A percentile compares a stretch with the other conserved stretches of the same genome.
phyloP scores from a whole-genome alignment of 139 green algal genomes.

The Chlorokybus atmophyticus region DNA sequence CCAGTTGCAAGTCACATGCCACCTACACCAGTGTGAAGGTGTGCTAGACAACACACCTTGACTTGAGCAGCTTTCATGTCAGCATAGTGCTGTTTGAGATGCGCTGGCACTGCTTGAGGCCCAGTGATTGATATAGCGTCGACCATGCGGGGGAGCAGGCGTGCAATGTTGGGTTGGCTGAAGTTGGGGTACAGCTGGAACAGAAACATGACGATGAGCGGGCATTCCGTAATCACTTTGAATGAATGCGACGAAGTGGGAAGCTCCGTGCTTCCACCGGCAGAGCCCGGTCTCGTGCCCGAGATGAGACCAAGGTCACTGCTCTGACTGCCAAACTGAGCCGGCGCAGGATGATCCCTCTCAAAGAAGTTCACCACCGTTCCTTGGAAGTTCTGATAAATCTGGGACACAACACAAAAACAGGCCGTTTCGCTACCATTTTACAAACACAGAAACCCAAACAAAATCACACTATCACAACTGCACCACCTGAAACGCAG shows the following conservation, averaged over 20 bases:
- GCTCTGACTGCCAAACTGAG: not conserved
- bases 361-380: conserved; percentile 34
- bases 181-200: conserved; percentile 53
- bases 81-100: conserved; percentile 20
- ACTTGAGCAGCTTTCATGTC: conserved; percentile 58
- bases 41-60: conserved; percentile 26
- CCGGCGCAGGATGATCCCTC: too few relatives aligned
- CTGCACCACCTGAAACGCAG: not conserved
- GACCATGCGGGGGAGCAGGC: conserved; percentile 47
- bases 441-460: not conserved
- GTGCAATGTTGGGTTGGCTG: conserved; percentile 29
- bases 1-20: too few relatives aligned
- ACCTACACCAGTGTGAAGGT: too few relatives aligned
- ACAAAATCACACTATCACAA: not conserved
- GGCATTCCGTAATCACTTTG: conserved; percentile 74
- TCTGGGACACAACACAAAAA: conserved; percentile 9
- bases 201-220: conserved; percentile 69
- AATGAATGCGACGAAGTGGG: conserved; percentile 42
- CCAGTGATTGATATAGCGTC: conserved; percentile 26
- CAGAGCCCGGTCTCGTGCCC: not conserved
- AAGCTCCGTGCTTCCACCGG: conserved; percentile 17
- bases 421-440: conserved; percentile 1
- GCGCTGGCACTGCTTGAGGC: conserved; percentile 11
- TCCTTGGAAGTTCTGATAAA: conserved; percentile 29
- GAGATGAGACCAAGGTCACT: too few relatives aligned